phyloP scores from a whole-genome alignment of 1,284 basidiomycete genomes.

The Leccinum pachyderme region DNA sequence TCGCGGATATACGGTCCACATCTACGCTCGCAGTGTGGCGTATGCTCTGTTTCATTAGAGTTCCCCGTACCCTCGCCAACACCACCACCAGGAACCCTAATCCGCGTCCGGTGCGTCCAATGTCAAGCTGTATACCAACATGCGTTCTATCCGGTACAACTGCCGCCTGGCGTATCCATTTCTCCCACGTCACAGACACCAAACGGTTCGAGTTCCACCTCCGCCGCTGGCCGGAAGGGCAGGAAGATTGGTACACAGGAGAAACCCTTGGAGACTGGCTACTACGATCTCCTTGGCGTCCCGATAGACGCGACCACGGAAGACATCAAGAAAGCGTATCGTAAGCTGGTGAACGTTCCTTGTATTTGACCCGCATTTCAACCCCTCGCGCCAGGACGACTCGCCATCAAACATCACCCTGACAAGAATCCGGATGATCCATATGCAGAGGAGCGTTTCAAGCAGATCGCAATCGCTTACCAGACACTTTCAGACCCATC shows the following conservation, averaged over 20 bases:
- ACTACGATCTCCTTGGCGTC: conserved; percentile 84
- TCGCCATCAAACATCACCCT: conserved; percentile 91
- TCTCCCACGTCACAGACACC: conserved; percentile 10
- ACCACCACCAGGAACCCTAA: conserved; percentile 60
- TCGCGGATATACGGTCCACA: conserved; percentile 67
- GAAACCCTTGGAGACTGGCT: conserved; percentile 83
- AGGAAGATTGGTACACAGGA: conserved; percentile 86
- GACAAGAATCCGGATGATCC: conserved; percentile 96
- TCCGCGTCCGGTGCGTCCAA: conserved; percentile 69
- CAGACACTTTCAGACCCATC: conserved; percentile 85
- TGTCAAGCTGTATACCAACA: conserved; percentile 61
- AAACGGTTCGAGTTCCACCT: conserved; percentile 17
- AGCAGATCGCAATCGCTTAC: conserved; percentile 86
- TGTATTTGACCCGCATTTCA: not conserved
- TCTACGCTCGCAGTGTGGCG: conserved; percentile 58
- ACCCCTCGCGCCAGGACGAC: conserved; percentile 53
- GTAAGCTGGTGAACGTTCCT: conserved; percentile 39
- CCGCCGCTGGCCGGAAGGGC: conserved; percentile 39
- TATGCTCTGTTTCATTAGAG: conserved; percentile 66
- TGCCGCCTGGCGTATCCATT: conserved; percentile 36
- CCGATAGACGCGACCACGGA: conserved; percentile 73
- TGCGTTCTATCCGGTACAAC: conserved; percentile 62
- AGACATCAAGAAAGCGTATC: conserved; percentile 95
- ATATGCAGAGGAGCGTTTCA: conserved; percentile 86
- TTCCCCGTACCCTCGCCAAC: conserved; percentile 70